These are phyloP conservation scores for Helminthosporium solani DNA, from an alignment of 2,329 filamentous ascomycete genomes.

Conservation along the genomic window DNA sequence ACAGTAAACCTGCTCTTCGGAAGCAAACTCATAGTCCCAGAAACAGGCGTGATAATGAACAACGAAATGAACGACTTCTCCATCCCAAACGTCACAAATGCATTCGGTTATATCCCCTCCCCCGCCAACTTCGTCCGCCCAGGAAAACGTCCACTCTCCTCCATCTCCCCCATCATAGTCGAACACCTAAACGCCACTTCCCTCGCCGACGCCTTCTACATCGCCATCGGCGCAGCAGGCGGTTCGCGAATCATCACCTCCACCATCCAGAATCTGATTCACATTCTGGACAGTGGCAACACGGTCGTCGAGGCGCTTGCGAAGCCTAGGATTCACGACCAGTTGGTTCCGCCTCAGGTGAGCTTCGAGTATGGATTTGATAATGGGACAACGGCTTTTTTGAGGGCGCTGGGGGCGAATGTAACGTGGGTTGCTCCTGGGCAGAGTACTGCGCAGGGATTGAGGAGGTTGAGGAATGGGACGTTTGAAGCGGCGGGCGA, in stretches of 20 bases:
- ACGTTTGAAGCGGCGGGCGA: conserved; percentile 77
- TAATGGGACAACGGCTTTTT: conserved; percentile 61
- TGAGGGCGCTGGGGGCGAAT: conserved; percentile 68
- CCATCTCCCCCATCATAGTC: conserved; percentile 76
- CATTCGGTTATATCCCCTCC: conserved; percentile 81
- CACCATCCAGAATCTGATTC: conserved; percentile 71
- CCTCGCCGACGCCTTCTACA: conserved; percentile 53
- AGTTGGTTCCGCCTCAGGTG: conserved; percentile 70
- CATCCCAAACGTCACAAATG: conserved; percentile 73
- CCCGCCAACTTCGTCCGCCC: conserved; percentile 79
- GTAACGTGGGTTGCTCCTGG: conserved; percentile 67
- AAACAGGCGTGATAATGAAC: conserved; percentile 77
- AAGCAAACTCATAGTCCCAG: conserved; percentile 72
- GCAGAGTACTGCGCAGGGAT: conserved; percentile 68
- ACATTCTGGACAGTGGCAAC: conserved; percentile 67
- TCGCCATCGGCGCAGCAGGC: conserved; percentile 73
- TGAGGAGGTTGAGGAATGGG: conserved; percentile 63
- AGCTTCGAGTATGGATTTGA: conserved; percentile 70
- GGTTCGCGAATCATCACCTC: conserved; percentile 81
- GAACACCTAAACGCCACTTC: conserved; percentile 60
- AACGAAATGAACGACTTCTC: conserved; percentile 64
- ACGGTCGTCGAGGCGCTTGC: conserved; percentile 63
- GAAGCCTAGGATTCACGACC: conserved; percentile 74
- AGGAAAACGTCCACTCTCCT: conserved; percentile 79
- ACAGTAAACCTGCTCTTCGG: conserved; percentile 89